Evolutionary conservation across 2,329 filamentous ascomycete genomes (phyloP), one percentile per base, ranked within the genome.

Genomic region (Iodosphaeria phyllophila): DNA sequence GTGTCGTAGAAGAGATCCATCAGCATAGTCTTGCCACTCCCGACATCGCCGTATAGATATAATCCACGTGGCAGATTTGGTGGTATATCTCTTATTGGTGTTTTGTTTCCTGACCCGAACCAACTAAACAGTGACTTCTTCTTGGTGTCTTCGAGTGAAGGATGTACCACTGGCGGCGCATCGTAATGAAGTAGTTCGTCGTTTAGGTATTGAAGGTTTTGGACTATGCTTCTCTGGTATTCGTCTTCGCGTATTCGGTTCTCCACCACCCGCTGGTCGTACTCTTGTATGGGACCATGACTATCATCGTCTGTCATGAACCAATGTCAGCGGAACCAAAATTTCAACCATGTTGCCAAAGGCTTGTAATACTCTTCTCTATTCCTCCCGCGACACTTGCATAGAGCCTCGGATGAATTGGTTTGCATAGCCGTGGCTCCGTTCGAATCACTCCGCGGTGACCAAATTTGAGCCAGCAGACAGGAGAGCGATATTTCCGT

Each of bases 1-100:
- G 86, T 93, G 35, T 95, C 84, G 54, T 84, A 92, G 50, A 95
- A 93, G 24, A 98, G 59, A 46, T 98, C 86, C 89, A 98, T 98
- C 44, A 98, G 60, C 89, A 98, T 98, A 3, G 89, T 98, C 61
- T 92, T 98, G 32, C 89, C 89, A 40, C 82, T 91, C 20, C 89
- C 89, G 3, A 98, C 89, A 46, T 98, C 89, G 30, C 89, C 89
- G 42, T 79, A 93, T 48, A 98, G 75, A 50, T 98, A 98, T 16
- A 98, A 53, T 1, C 89, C 89, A 35, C 80, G 76, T 0, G 89
- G 89, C 1, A 93, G 58, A 33, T 74, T 61, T n/a, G 61, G 50
- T 1, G 82, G 72, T 13, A 91, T 76, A 5, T 53, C 48, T 25
- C 52, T 50, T 10, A 60, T 51, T 36, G 48, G 33, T 29, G 47